Evolutionary conservation across 352 stramenopile species (phyloP).

Genomic region (Globisporangium radiosum): DNA sequence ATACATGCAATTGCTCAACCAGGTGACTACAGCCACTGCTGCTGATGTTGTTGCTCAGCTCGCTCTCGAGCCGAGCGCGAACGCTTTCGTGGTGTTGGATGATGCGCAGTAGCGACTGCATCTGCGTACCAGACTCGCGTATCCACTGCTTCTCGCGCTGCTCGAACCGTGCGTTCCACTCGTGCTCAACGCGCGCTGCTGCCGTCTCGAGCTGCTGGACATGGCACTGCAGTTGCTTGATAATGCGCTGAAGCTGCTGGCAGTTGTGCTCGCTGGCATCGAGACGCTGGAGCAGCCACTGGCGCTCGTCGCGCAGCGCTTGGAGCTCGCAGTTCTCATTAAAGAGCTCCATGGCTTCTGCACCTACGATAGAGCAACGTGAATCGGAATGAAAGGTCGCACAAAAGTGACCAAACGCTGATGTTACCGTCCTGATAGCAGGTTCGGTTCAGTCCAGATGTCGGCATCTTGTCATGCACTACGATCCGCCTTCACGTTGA

Average conservation of each 20-base stretch:
- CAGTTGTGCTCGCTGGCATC: conserved; percentile 15
- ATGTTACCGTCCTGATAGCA: no score
- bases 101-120: conserved; percentile 41
- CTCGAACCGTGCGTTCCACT: neutral
- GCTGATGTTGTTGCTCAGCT: conserved; percentile 11
- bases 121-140: conserved; percentile 32
- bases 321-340: conserved; percentile 5
- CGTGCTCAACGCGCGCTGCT: conserved; percentile 3
- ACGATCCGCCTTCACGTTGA: no score
- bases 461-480: no score
- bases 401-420: no score
- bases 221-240: conserved; percentile 12
- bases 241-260: conserved; percentile 9
- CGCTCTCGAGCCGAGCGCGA: conserved; percentile 7
- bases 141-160: conserved; percentile 31
- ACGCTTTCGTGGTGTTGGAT: conserved; percentile 35
- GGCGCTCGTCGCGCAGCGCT: conserved; percentile 29
- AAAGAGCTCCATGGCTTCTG: conserved; percentile 8
- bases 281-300: conserved; percentile 28
- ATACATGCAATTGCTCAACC: neutral
- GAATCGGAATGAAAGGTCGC: no score
- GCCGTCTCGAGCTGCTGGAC: conserved; percentile 17
- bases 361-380: no score
- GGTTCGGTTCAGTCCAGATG: no score
- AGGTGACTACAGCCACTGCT: neutral